phyloP scores from a whole-genome alignment of 768 basidiomycete genomes.

The Termitomyces bulborhizus region DNA sequence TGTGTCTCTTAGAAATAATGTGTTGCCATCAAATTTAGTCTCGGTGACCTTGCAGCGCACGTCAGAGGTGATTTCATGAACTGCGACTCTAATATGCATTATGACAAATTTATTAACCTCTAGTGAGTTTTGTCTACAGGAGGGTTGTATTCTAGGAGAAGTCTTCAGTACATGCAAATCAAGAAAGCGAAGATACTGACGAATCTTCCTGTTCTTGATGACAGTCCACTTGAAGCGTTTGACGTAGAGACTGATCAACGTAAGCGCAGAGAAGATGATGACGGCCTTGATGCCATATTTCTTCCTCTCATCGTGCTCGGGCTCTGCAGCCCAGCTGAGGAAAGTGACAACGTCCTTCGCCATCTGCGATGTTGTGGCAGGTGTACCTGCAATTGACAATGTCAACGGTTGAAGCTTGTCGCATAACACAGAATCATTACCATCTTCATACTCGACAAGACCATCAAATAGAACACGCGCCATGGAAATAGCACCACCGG shows the following conservation, averaged over 20 bases:
- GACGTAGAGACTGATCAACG: conserved; percentile 75
- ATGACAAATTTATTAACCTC: conserved; percentile 19
- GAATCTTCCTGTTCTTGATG: conserved; percentile 91
- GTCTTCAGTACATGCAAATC: background rate
- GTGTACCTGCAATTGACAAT: conserved; percentile 55
- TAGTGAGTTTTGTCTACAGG: conserved; percentile 53
- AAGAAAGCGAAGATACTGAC: conserved; percentile 37
- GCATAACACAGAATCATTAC: conserved; percentile 32
- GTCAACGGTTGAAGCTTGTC: background rate
- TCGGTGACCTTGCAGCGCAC: background rate
- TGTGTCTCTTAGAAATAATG: background rate
- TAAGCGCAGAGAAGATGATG: conserved; percentile 85
- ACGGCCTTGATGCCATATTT: conserved; percentile 95
- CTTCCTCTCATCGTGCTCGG: conserved; percentile 97
- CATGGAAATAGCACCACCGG: conserved; percentile 98
- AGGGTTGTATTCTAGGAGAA: conserved; percentile 46
- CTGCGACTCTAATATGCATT: conserved; percentile 7
- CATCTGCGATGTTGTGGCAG: conserved; percentile 97
- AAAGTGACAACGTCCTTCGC: conserved; percentile 97
- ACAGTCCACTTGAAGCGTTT: conserved; percentile 94
- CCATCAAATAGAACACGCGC: conserved; percentile 95
- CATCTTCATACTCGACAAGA: conserved; percentile 94
- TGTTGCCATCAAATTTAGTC: background rate
- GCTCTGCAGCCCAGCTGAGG: conserved; percentile 95
- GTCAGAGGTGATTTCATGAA: background rate